Evolutionary conservation across 306 rosid genomes (phyloP).

Genomic region (Cajanus cajan): DNA sequence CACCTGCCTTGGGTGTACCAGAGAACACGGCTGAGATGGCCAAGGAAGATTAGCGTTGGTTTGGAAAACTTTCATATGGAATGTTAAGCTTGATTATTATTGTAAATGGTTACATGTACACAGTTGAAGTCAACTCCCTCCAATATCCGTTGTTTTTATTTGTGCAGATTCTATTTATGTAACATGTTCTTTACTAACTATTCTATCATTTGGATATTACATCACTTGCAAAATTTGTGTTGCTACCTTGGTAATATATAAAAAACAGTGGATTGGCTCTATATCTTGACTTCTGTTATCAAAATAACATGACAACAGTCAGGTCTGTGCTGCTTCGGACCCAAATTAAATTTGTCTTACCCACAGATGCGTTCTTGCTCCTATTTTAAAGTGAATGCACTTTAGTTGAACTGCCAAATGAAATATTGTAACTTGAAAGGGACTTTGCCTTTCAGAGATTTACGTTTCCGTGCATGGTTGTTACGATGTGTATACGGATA

Average conservation of each 20-base stretch:
- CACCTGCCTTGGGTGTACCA: conserved; percentile 19
- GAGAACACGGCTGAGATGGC: conserved; percentile 28
- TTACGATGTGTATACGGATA: neutral
- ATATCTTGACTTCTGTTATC: neutral
- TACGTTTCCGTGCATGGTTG: neutral
- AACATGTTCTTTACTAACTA: conserved; percentile 8
- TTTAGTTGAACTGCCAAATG: neutral
- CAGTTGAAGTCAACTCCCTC: neutral
- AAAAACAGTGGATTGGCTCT: neutral
- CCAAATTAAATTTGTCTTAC: neutral
- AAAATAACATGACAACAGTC: neutral
- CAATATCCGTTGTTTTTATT: neutral
- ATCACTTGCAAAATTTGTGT: neutral
- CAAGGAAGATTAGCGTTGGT: conserved; percentile 38
- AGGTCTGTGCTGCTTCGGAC: neutral
- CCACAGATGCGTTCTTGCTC: neutral
- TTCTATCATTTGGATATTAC: neutral
- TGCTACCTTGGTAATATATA: neutral
- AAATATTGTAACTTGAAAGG: neutral
- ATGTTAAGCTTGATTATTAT: conserved; percentile 1
- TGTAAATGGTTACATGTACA: neutral
- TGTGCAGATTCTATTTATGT: neutral
- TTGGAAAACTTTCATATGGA: neutral
- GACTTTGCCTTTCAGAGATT: neutral
- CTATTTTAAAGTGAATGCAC: neutral